These are phyloP conservation scores for Sporobolomyces phaffii DNA, from an alignment of 768 basidiomycete genomes.

Conservation along the genomic window DNA sequence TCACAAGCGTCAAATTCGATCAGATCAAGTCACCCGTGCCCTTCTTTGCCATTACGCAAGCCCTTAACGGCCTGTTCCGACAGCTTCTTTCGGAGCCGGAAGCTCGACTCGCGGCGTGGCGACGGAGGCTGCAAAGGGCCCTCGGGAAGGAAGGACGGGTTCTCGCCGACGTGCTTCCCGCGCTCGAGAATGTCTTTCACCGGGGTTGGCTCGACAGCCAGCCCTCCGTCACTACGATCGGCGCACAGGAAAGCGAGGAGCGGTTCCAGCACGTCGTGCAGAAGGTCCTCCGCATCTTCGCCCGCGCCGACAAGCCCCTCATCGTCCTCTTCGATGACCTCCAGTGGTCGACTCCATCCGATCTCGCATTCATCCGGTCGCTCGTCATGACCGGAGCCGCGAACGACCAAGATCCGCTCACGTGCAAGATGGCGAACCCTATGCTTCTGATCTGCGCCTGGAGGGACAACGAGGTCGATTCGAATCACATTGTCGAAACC, in stretches of 20 bases:
- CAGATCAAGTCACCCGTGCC: constrained; percentile 38
- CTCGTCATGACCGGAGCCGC: constrained; percentile 8
- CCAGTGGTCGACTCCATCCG: constrained; percentile 31
- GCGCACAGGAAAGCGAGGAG: constrained; percentile 25
- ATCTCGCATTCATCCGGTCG: constrained; percentile 31
- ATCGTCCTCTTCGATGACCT: constrained; percentile 36
- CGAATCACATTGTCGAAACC: constrained; percentile 32
- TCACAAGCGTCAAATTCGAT: constrained; percentile 35
- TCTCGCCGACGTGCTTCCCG: constrained; percentile 32
- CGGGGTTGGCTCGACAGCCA: constrained; percentile 21
- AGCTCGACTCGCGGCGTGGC: constrained; percentile 22
- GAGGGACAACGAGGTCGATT: constrained; percentile 36
- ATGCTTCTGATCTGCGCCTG: constrained; percentile 28
- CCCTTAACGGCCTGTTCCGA: constrained; percentile 34
- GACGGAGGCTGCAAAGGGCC: constrained; percentile 23
- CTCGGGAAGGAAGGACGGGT: constrained; percentile 29
- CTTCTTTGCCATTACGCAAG: constrained; percentile 35
- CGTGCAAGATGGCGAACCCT: constrained; percentile 25
- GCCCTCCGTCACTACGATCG: constrained; percentile 4
- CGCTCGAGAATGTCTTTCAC: constrained; percentile 34
- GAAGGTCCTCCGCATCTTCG: constrained; percentile 25
- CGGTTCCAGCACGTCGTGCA: constrained; percentile 24
- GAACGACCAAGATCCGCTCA: constrained; percentile 6
- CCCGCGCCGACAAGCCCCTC: constrained; percentile 27
- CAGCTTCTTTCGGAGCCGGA: constrained; percentile 35